Conservation (phyloP, 2,329 filamentous ascomycete species). For the Colletotrichum zoysiae region DNA sequence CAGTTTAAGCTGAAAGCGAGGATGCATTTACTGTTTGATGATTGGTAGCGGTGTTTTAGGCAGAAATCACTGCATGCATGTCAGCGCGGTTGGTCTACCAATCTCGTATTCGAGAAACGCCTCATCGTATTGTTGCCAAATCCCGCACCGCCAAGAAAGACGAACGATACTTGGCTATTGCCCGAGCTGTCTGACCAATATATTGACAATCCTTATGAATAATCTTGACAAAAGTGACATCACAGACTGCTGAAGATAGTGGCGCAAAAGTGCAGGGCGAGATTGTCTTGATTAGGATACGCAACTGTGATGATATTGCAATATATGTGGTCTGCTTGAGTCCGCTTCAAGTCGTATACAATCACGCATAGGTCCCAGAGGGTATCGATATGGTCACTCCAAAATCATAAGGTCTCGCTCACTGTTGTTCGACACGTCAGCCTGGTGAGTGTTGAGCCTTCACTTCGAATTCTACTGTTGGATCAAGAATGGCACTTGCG, state of each 20-base stretch:
- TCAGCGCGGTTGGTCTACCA: background rate
- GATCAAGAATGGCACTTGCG: background rate
- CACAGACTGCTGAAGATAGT: background rate
- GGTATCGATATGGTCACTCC: background rate
- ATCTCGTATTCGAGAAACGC: background rate
- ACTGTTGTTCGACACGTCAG: fast-evolving
- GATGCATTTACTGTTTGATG: background rate
- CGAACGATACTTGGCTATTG: background rate
- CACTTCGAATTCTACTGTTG: background rate
- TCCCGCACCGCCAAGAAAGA: background rate
- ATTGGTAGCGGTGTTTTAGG: background rate
- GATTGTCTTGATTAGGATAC: background rate
- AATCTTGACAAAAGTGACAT: background rate
- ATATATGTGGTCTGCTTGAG: background rate
- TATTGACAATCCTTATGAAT: background rate
- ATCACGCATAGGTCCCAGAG: background rate
- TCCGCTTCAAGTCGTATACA: background rate
- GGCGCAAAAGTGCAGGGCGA: background rate
- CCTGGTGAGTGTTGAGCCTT: background rate
- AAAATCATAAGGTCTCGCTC: background rate
- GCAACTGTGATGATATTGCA: background rate
- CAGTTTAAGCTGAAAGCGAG: background rate
- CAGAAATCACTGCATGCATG: background rate
- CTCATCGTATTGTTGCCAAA: background rate
- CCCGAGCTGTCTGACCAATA: background rate